A percentile compares a stretch with the other conserved stretches of the same genome.
phyloP scores from a whole-genome alignment of 73 alveolate species.

The Durusdinium trenchii region DNA sequence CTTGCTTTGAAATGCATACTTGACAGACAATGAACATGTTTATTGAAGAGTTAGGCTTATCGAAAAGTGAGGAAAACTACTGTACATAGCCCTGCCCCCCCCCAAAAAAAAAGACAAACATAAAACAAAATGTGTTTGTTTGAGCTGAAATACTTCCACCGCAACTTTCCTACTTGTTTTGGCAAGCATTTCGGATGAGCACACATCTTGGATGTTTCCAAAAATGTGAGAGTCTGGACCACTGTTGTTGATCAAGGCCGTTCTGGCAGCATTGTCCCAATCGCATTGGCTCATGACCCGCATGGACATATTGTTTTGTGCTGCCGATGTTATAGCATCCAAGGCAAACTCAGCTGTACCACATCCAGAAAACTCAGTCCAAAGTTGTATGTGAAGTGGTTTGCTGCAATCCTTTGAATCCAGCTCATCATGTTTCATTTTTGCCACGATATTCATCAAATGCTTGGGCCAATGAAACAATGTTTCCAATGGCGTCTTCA shows the following conservation, averaged over 20 bases:
- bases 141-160: no score
- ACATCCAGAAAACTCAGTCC: constrained; percentile 43
- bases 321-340: not conserved
- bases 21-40: no score
- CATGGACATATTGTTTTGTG: not conserved
- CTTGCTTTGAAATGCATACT: constrained; percentile 16
- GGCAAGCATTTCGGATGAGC: not conserved
- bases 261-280: not conserved
- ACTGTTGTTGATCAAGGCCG: not conserved
- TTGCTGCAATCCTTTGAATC: no score
- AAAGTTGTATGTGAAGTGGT: not conserved
- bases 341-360: constrained; percentile 17
- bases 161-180: not conserved
- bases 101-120: no score
- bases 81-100: no score
- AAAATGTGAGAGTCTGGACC: not conserved
- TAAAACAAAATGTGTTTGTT: no score
- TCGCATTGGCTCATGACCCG: not conserved
- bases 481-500: not conserved
- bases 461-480: not conserved
- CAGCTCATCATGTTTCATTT: not conserved
- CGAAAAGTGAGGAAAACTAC: no score
- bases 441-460: not conserved
- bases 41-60: no score
- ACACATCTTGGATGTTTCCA: not conserved